Conservation (phyloP, 2,329 filamentous ascomycete species). For the Moelleriella libera region DNA sequence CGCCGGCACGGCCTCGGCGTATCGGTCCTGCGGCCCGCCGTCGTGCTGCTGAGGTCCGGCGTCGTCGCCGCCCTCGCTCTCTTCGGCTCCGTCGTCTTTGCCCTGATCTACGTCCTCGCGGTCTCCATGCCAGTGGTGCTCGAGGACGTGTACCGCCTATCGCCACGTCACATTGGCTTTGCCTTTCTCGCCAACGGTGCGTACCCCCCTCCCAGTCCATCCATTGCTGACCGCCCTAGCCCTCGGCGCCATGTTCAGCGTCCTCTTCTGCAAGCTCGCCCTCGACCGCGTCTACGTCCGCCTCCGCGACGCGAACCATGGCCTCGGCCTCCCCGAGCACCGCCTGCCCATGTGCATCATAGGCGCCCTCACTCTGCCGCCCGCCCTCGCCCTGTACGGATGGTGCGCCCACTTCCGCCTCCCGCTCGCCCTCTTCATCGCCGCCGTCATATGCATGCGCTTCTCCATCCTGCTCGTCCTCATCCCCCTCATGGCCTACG, state of each 20-base stretch:
- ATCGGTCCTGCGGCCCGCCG: slow-evolving; percentile 28
- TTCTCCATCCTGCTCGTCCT: slow-evolving; percentile 28
- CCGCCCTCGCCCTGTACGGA: slow-evolving; percentile 31
- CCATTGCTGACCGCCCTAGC: slow-evolving; percentile 15
- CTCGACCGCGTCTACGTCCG: slow-evolving; percentile 40
- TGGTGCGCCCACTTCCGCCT: slow-evolving; percentile 31
- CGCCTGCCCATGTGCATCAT: slow-evolving; percentile 37
- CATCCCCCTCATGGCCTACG: slow-evolving; percentile 37
- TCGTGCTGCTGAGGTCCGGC: slow-evolving; percentile 32
- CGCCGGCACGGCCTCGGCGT: not conserved
- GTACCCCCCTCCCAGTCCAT: not conserved
- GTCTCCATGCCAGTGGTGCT: slow-evolving; percentile 38
- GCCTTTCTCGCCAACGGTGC: not conserved
- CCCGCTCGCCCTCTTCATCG: slow-evolving; percentile 27
- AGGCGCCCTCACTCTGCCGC: slow-evolving; percentile 29
- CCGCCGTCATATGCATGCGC: slow-evolving; percentile 29
- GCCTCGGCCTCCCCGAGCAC: slow-evolving; percentile 34
- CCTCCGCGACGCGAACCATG: slow-evolving; percentile 24
- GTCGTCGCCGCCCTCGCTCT: slow-evolving; percentile 36
- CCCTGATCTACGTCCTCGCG: slow-evolving; percentile 38
- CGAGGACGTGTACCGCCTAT: slow-evolving; percentile 30
- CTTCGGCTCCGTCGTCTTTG: slow-evolving; percentile 32
- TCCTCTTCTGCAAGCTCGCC: slow-evolving; percentile 31
- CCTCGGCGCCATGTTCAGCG: slow-evolving; percentile 30
- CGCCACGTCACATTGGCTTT: slow-evolving; percentile 34